Conservation (phyloP, 2,329 filamentous ascomycete species). For the Nemania serpens region DNA sequence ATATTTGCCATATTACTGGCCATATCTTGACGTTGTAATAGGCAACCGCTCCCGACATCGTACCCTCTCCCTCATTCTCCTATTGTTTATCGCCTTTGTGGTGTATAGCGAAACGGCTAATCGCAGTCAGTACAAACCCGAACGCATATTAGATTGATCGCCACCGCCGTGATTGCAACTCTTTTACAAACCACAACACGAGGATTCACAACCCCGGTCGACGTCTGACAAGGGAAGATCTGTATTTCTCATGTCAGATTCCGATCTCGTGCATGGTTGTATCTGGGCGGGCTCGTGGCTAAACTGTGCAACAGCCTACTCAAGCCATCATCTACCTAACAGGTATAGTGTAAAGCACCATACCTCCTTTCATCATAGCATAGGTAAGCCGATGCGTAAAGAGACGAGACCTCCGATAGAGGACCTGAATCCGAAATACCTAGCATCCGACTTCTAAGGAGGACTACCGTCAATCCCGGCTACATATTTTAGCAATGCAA, state of each 20-base stretch:
- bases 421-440: neutral
- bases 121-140: conserved; percentile 21
- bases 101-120: conserved; percentile 20
- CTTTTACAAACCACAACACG: conserved; percentile 16
- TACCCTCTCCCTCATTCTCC: conserved; percentile 7
- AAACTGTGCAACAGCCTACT: conserved; percentile 22
- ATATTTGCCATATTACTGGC: conserved; percentile 23
- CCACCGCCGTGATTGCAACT: conserved; percentile 10
- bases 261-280: conserved; percentile 33
- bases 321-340: conserved; percentile 6
- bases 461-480: neutral
- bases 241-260: conserved; percentile 34
- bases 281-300: conserved; percentile 28
- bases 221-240: conserved; percentile 31
- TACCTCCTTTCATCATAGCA: neutral
- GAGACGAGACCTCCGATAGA: neutral
- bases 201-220: conserved; percentile 18
- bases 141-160: conserved; percentile 18
- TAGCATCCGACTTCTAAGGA: too few relatives aligned
- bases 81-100: conserved; percentile 10
- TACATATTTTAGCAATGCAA: conserved; percentile 3
- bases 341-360: neutral
- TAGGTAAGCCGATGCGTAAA: conserved; percentile 6
- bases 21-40: conserved; percentile 23
- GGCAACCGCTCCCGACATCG: conserved; percentile 19